These are phyloP conservation scores for Tolypocladium inflatum DNA, from an alignment of 2,329 filamentous ascomycete genomes.

Conservation along the genomic window DNA sequence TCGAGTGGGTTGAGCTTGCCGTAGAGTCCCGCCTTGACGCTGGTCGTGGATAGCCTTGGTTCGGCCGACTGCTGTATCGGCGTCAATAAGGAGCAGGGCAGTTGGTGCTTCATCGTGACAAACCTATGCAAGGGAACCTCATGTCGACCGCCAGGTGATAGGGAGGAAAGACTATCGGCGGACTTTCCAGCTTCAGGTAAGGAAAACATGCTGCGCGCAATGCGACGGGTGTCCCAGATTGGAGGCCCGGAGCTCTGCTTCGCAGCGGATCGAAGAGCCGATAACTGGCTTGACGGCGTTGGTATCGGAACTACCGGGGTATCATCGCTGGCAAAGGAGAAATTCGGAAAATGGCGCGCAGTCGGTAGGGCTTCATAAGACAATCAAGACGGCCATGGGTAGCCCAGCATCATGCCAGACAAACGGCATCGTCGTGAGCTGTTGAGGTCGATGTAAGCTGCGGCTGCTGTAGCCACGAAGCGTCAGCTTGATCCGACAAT, in stretches of 20 bases:
- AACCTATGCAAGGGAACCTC: slow-evolving; percentile 55
- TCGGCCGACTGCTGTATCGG: slow-evolving; percentile 28
- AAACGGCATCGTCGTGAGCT: not conserved
- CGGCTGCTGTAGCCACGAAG: slow-evolving; percentile 8
- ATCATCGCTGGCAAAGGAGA: slow-evolving; percentile 32
- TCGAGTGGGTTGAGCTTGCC: slow-evolving; percentile 78
- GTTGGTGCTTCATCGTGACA: slow-evolving; percentile 4
- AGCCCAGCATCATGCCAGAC: not conserved
- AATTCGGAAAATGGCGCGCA: not conserved
- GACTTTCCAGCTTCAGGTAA: slow-evolving; percentile 52
- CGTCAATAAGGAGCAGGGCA: slow-evolving; percentile 9
- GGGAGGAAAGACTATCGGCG: slow-evolving; percentile 52
- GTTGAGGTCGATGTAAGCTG: not conserved
- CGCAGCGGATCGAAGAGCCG: slow-evolving; percentile 14
- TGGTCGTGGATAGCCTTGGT: slow-evolving; percentile 35
- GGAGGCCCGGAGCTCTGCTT: slow-evolving; percentile 3
- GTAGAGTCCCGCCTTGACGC: slow-evolving; percentile 65
- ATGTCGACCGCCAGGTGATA: slow-evolving; percentile 37
- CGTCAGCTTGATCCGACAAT: slow-evolving; percentile 9
- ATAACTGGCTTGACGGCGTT: slow-evolving; percentile 24
- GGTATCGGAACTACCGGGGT: slow-evolving; percentile 30
- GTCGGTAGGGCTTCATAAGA: not conserved
- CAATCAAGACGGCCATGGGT: not conserved
- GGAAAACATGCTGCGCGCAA: slow-evolving; percentile 45
- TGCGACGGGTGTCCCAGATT: not conserved